Evolutionary conservation across 371 early-diverging fungal genomes (phyloP).

Genomic region (Mucor indicus): DNA sequence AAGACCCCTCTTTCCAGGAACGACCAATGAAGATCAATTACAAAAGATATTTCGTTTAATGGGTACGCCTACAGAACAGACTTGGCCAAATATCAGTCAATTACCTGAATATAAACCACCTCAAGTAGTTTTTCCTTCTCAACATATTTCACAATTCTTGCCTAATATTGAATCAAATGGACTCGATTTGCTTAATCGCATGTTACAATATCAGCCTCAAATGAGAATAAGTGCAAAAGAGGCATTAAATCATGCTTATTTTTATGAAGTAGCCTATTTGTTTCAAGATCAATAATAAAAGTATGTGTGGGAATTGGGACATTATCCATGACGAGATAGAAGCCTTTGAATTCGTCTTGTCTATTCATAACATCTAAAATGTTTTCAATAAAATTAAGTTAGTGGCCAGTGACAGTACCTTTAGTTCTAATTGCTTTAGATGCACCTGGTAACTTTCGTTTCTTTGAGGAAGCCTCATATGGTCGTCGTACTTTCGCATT

Average conservation of each 20-base stretch:
- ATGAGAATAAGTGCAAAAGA: slow-evolving; percentile 83
- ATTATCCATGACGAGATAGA: too few relatives aligned
- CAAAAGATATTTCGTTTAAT: slow-evolving; percentile 83
- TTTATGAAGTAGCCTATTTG: slow-evolving; percentile 53
- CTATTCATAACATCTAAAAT: too few relatives aligned
- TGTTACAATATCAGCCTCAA: slow-evolving; percentile 85
- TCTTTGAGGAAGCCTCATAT: too few relatives aligned
- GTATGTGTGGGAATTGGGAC: too few relatives aligned
- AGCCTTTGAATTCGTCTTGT: too few relatives aligned
- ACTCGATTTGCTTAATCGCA: slow-evolving; percentile 71
- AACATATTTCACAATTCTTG: slow-evolving; percentile 62
- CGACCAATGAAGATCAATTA: slow-evolving; percentile 89
- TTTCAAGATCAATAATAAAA: slow-evolving; percentile 12
- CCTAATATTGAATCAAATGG: slow-evolving; percentile 78
- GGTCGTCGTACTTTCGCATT: background rate
- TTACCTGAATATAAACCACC: slow-evolving; percentile 86
- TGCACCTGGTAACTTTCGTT: too few relatives aligned
- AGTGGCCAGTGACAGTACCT: too few relatives aligned
- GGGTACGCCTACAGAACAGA: slow-evolving; percentile 85
- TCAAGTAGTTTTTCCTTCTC: slow-evolving; percentile 71
- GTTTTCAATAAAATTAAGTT: background rate
- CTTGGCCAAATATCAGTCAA: slow-evolving; percentile 86
- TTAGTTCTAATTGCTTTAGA: too few relatives aligned
- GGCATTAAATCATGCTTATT: slow-evolving; percentile 81
- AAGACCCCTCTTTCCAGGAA: slow-evolving; percentile 94